phyloP scores from a whole-genome alignment of 495 filamentous ascomycete genomes.

The Copromyces sp. region DNA sequence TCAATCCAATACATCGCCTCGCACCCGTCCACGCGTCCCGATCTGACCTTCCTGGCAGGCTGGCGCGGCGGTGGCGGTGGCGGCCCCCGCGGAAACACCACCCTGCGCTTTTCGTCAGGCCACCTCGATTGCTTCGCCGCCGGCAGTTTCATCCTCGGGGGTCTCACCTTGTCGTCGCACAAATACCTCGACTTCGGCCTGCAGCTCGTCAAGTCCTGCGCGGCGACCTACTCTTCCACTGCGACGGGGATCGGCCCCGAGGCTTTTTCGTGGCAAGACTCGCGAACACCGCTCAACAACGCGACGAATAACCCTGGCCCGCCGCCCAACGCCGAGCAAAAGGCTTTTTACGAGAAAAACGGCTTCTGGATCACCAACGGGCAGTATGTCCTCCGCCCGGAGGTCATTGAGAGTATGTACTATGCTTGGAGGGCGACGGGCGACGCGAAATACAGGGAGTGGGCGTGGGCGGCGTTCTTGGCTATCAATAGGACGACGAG shows the following conservation, averaged over 20 bases:
- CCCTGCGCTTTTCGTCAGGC: constrained; percentile 42
- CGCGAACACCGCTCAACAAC: constrained; percentile 23
- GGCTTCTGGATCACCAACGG: constrained; percentile 66
- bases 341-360: constrained; percentile 47
- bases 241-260: constrained; percentile 73
- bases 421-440: constrained; percentile 77
- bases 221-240: constrained; percentile 60
- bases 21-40: constrained; percentile 58
- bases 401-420: constrained; percentile 82
- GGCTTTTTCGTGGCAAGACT: constrained; percentile 61
- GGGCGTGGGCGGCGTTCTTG: constrained; percentile 75
- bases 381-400: constrained; percentile 64
- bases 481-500: constrained; percentile 56
- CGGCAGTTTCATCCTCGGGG: constrained; percentile 83
- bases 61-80: no score
- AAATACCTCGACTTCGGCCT: constrained; percentile 69
- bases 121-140: constrained; percentile 79
- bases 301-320: constrained; percentile 29
- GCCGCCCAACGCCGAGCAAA: constrained; percentile 34
- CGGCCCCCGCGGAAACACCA: constrained; percentile 25
- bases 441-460: constrained; percentile 61
- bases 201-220: constrained; percentile 60
- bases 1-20: constrained; percentile 61
- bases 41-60: constrained; percentile 64
- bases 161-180: constrained; percentile 50